phyloP scores from a whole-genome alignment of 2,329 filamentous ascomycete species.

The Dactylonectria macrodidyma region DNA sequence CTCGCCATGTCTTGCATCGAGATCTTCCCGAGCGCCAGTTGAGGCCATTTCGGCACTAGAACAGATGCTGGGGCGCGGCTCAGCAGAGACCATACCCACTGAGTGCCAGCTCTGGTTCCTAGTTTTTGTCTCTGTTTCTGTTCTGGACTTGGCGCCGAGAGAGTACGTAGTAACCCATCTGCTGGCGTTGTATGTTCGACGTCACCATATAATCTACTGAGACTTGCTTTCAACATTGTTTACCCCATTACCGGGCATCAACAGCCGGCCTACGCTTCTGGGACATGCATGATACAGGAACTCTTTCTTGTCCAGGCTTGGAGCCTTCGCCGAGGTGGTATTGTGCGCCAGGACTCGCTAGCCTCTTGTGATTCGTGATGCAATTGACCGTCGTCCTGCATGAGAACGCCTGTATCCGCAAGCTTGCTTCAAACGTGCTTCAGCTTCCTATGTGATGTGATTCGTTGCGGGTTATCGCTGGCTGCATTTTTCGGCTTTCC shows the following conservation, averaged over 20 bases:
- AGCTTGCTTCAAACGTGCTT: constrained; percentile 10
- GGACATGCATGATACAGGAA: constrained; percentile 30
- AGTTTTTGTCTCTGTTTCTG: constrained; percentile 32
- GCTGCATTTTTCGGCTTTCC: constrained; percentile 22
- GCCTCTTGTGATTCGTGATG: neutral
- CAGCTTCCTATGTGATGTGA: constrained; percentile 29
- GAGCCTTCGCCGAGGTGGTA: constrained; percentile 19
- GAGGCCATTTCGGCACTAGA: constrained; percentile 47
- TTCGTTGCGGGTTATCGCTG: constrained; percentile 32
- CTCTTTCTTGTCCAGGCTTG: neutral
- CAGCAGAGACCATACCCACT: constrained; percentile 34
- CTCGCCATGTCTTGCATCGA: constrained; percentile 48
- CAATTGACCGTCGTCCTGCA: constrained; percentile 2
- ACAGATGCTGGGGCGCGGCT: constrained; percentile 31
- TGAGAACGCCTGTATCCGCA: constrained; percentile 14
- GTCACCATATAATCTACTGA: constrained; percentile 1
- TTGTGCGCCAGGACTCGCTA: constrained; percentile 18
- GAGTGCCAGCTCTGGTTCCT: constrained; percentile 14
- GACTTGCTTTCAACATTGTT: constrained; percentile 11
- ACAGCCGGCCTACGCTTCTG: constrained; percentile 16
- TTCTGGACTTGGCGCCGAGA: neutral
- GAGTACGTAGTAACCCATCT: too few relatives aligned
- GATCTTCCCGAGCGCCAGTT: constrained; percentile 48
- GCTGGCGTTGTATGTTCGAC: neutral
- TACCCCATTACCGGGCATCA: constrained; percentile 15